Conservation (phyloP, 108 stramenopile species). For the Cyclotella baltica region DNA sequence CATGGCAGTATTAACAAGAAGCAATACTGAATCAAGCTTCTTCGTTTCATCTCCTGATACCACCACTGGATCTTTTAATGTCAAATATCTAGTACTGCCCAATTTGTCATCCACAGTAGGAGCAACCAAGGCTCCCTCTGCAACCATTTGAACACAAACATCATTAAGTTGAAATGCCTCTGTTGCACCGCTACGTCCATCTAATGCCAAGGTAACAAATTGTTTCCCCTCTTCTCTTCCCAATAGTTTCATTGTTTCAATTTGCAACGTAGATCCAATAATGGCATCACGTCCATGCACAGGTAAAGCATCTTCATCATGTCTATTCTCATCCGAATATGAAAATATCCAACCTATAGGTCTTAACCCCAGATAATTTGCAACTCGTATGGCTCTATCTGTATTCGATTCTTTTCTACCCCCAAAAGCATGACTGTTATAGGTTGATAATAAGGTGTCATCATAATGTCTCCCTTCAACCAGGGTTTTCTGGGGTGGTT, state of each 20-base stretch:
- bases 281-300: constrained; percentile 69
- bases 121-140: constrained; percentile 65
- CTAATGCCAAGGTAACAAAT: constrained; percentile 82
- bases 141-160: constrained; percentile 86
- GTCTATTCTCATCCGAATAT: constrained; percentile 67
- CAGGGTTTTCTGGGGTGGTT: constrained; percentile 58
- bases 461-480: constrained; percentile 46
- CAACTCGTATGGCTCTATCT: constrained; percentile 61
- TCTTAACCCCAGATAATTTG: constrained; percentile 64
- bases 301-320: constrained; percentile 68
- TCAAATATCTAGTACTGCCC: constrained; percentile 52
- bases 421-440: constrained; percentile 11
- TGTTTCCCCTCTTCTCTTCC: constrained; percentile 60
- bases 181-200: constrained; percentile 79
- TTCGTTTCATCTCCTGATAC: constrained; percentile 82
- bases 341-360: constrained; percentile 90
- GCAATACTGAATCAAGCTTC: constrained; percentile 79
- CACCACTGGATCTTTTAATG: constrained; percentile 63
- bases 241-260: constrained; percentile 65
- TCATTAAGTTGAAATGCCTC: constrained; percentile 92
- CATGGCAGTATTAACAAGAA: constrained; percentile 84
- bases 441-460: constrained; percentile 27
- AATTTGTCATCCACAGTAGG: constrained; percentile 31
- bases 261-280: constrained; percentile 69
- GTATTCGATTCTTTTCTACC: constrained; percentile 29